Conservation (phyloP, 768 basidiomycete species). For the Suillus bovinus region DNA sequence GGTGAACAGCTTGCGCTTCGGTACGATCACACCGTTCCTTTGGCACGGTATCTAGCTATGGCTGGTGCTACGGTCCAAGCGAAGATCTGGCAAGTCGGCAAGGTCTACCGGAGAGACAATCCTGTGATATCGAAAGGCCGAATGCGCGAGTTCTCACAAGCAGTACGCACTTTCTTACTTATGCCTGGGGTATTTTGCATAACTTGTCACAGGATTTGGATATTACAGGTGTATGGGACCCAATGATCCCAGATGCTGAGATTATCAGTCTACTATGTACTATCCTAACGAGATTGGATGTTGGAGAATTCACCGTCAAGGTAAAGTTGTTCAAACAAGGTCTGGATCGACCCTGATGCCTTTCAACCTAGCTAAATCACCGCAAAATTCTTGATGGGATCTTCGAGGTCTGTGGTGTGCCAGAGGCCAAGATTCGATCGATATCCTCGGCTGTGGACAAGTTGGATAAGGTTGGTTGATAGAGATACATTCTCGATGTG, state of each 20-base stretch:
- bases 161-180: slow-evolving; percentile 49
- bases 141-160: slow-evolving; percentile 99
- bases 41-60: slow-evolving; percentile 96
- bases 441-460: slow-evolving; percentile 99
- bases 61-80: slow-evolving; percentile 75
- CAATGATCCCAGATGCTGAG: slow-evolving; percentile 98
- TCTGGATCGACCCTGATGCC: slow-evolving; percentile 6
- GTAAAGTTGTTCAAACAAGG: slow-evolving; percentile 35
- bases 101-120: slow-evolving; percentile 95
- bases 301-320: slow-evolving; percentile 95
- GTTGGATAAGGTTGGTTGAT: slow-evolving; percentile 79
- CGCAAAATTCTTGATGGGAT: slow-evolving; percentile 96
- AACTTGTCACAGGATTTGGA: slow-evolving; percentile 77
- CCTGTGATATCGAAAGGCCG: slow-evolving; percentile 98
- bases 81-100: slow-evolving; percentile 98
- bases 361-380: slow-evolving; percentile 74
- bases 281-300: slow-evolving; percentile 77
- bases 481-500: background rate
- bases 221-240: slow-evolving; percentile 88
- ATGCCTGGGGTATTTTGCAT: background rate
- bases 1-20: slow-evolving; percentile 93
- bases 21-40: slow-evolving; percentile 97
- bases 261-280: slow-evolving; percentile 81
- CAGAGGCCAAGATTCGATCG: slow-evolving; percentile 80
- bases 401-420: slow-evolving; percentile 95